Conservation (phyloP, 257 asterid genomes). For the Apocynum venetum region DNA sequence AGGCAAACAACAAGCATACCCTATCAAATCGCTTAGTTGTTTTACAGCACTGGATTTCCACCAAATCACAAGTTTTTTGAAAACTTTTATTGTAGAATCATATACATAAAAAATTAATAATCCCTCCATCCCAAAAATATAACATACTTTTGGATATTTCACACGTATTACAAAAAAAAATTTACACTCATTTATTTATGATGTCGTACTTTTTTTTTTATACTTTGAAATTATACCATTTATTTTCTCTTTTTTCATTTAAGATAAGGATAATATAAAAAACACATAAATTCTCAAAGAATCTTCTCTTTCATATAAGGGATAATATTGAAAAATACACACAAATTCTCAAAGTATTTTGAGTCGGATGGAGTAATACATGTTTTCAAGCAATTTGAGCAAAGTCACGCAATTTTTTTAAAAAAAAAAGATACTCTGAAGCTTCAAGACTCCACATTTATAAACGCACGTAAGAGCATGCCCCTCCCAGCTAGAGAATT, state of each 20-base stretch:
- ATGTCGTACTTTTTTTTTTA: not conserved
- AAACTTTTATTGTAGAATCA: not conserved
- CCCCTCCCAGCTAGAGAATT: not conserved
- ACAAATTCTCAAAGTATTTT: too few relatives aligned
- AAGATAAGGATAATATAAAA: too few relatives aligned
- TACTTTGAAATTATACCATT: too few relatives aligned
- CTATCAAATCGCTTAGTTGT: not conserved
- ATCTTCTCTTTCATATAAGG: too few relatives aligned
- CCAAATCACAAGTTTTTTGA: not conserved
- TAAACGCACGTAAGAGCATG: not conserved
- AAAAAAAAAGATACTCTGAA: not conserved
- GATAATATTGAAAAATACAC: too few relatives aligned
- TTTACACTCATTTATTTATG: too few relatives aligned
- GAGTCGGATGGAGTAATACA: too few relatives aligned
- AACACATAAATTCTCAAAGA: too few relatives aligned
- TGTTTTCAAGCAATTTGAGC: not conserved
- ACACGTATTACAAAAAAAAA: too few relatives aligned
- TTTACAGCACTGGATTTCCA: not conserved
- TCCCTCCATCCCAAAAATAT: not conserved
- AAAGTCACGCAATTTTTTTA: not conserved
- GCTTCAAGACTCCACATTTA: not conserved
- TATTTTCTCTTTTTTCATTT: too few relatives aligned
- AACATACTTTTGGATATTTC: too few relatives aligned
- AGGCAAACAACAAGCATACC: not conserved
- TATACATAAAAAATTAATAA: not conserved